Base-by-base conservation (phyloP, 805 yeast species). In the Ogataea paradorogensis region DNA sequence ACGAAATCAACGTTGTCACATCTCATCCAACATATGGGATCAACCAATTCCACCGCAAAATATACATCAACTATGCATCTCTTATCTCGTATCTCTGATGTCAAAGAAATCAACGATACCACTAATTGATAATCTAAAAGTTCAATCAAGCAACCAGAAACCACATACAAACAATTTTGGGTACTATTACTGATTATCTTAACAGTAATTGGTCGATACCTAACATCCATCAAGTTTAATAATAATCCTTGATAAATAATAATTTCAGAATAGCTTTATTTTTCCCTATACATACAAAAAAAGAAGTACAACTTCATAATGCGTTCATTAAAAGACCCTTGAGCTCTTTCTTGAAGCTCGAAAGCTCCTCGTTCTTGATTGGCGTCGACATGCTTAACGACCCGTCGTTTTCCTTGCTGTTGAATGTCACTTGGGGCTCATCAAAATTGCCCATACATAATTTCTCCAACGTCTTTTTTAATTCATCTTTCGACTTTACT, bases 321-420 rank as follows among this genome's bases (percentile, higher is more conserved):
- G 54, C 43, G 9, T 43, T 43, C 40, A 51, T 43, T 15, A 54
- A 27, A 13, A 47, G 24, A 6, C 50, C 50, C 25, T 42, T 46
- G 31, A 55, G 43, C 42, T 53, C 55, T 15, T 41, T 40, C 22
- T 44, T 50, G 35, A 54, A 50, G 5, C 23, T 35, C 13, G 33
- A 15, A 13, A 45, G 42, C 35, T 45, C 45, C 9, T 47, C 51
- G 24, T 20, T 37, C 16, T 50, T 50, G 27, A 50, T 43, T 10
- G 54, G 54, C 4, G 54, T 50, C 5, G 54, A 50, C 47, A 42
- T 50, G 9, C 42, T 33, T 14, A 47, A 20, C 14, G 49, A 32
- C 22, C 38, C 46, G n/a, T 40, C 46, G 28, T 38, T 46, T 23
- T 43, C 50, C 22, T 33, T 27, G 16, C 28, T 28, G 24, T 30